Evolutionary conservation across 176 grass and related monocot species (phyloP).

Genomic region (Avena sativa): DNA sequence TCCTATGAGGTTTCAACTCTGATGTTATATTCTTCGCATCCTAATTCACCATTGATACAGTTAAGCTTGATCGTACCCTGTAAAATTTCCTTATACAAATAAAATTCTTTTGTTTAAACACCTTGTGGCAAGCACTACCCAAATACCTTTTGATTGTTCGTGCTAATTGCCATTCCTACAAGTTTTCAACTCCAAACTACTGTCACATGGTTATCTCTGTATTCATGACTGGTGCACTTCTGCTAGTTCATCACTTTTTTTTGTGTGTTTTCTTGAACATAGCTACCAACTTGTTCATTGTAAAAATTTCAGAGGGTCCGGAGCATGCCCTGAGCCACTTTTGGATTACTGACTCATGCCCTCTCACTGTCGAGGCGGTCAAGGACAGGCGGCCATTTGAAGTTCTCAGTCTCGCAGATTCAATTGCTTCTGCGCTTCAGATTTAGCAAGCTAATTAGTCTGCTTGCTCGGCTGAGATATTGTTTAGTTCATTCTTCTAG

Average conservation of each 20-base stretch:
- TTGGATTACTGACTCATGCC: conserved; percentile 97
- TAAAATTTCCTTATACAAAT: background rate
- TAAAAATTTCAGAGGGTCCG: conserved; percentile 60
- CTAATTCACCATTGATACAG: background rate
- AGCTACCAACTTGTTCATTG: background rate
- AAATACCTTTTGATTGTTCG: background rate
- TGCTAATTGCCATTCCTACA: background rate
- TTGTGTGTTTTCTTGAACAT: conserved; percentile 12
- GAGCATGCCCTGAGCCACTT: conserved; percentile 76
- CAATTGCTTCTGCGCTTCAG: conserved; percentile 84
- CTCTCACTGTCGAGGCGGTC: conserved; percentile 73
- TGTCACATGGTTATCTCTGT: conserved; percentile 12
- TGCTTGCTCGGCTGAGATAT: background rate
- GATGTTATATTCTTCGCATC: conserved; percentile 2
- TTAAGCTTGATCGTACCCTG: background rate
- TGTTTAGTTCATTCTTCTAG: conserved; percentile 44
- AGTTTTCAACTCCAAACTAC: conserved; percentile 3
- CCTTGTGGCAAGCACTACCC: background rate
- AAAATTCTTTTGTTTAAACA: conserved; percentile 7
- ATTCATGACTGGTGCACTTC: background rate
- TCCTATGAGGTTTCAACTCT: conserved; percentile 12
- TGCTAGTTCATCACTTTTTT: conserved; percentile 21
- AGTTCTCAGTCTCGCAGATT: conserved; percentile 80
- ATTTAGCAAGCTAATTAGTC: conserved; percentile 56
- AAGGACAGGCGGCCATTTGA: conserved; percentile 73